phyloP scores from a whole-genome alignment of 495 filamentous ascomycete species.

The Extremus antarcticus region DNA sequence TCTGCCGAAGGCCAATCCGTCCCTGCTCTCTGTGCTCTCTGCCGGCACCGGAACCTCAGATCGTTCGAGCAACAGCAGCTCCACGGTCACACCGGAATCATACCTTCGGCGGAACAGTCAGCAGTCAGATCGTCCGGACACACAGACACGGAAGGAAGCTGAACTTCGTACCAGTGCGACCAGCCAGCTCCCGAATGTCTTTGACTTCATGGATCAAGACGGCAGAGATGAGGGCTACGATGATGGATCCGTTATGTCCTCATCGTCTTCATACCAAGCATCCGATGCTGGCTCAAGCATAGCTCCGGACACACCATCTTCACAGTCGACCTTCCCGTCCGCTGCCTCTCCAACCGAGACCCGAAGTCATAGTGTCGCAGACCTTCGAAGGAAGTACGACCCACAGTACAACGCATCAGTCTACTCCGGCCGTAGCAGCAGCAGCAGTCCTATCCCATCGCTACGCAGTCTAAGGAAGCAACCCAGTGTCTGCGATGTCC shows the following conservation, averaged over 20 bases:
- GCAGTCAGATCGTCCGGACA: not conserved
- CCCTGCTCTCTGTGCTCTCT: conserved; percentile 29
- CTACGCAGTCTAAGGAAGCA: not conserved
- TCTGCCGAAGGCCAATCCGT: conserved; percentile 22
- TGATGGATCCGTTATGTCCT: conserved; percentile 1
- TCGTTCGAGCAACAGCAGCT: conserved; percentile 30
- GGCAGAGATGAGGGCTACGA: conserved; percentile 13
- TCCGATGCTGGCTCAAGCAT: conserved; percentile 16
- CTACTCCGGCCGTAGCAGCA: conserved; percentile 6
- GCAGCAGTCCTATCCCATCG: conserved; percentile 9
- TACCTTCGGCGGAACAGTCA: conserved; percentile 21
- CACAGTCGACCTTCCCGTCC: conserved; percentile 16
- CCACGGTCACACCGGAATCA: conserved; percentile 30
- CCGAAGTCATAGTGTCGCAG: conserved; percentile 9
- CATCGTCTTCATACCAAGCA: conserved; percentile 18
- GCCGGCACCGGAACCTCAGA: conserved; percentile 24
- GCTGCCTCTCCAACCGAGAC: conserved; percentile 11
- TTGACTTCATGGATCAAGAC: conserved; percentile 25
- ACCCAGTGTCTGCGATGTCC: conserved; percentile 10
- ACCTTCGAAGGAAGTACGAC: conserved; percentile 19
- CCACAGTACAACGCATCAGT: conserved; percentile 13
- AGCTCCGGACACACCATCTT: conserved; percentile 17
- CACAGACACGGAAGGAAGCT: not conserved
- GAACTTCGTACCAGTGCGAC: not conserved
- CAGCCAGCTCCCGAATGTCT: conserved; percentile 18